Evolutionary conservation across 2,329 filamentous ascomycete genomes (phyloP).

Genomic region (Sclerotiophoma versabilis): DNA sequence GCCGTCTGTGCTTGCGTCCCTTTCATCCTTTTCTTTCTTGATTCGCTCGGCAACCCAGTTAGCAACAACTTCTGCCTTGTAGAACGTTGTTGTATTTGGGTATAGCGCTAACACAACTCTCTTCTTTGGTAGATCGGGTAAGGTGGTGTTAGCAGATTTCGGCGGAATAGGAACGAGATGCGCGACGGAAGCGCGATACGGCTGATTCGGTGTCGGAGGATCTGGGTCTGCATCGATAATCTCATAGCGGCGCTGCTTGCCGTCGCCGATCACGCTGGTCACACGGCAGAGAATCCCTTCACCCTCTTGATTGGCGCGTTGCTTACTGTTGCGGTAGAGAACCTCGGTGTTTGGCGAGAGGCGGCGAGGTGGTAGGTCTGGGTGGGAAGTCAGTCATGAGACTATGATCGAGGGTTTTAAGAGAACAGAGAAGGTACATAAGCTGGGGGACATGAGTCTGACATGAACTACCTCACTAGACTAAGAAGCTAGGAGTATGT

Average conservation of each 20-base stretch:
- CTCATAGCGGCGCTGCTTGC: constrained; percentile 61
- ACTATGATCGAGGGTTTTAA: constrained; percentile 5
- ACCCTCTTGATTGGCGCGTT: constrained; percentile 50
- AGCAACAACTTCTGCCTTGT: constrained; percentile 58
- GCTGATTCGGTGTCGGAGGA: constrained; percentile 45
- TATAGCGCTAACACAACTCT: constrained; percentile 59
- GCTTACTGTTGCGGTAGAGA: constrained; percentile 58
- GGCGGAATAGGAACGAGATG: constrained; percentile 56
- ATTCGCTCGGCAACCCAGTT: constrained; percentile 48
- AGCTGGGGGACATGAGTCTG: constrained; percentile 18
- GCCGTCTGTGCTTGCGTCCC: constrained; percentile 49
- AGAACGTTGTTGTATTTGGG: constrained; percentile 61
- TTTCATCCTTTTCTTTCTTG: constrained; percentile 50
- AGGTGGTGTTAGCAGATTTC: constrained; percentile 47
- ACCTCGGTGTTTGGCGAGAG: constrained; percentile 56
- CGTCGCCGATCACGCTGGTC: constrained; percentile 60
- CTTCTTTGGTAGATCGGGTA: constrained; percentile 52
- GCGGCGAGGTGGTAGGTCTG: constrained; percentile 36
- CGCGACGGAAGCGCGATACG: constrained; percentile 56
- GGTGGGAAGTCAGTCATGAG: constrained; percentile 5
- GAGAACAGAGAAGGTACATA: constrained; percentile 1
- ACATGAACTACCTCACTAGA: constrained; percentile 25
- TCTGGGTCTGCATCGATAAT: constrained; percentile 60
- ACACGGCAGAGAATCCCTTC: constrained; percentile 61
- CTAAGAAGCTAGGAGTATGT: constrained; percentile 26